Evolutionary conservation across 2,329 filamentous ascomycete genomes (phyloP), one percentile per base, ranked within the genome.

Genomic region (Hypomyces perniciosus): DNA sequence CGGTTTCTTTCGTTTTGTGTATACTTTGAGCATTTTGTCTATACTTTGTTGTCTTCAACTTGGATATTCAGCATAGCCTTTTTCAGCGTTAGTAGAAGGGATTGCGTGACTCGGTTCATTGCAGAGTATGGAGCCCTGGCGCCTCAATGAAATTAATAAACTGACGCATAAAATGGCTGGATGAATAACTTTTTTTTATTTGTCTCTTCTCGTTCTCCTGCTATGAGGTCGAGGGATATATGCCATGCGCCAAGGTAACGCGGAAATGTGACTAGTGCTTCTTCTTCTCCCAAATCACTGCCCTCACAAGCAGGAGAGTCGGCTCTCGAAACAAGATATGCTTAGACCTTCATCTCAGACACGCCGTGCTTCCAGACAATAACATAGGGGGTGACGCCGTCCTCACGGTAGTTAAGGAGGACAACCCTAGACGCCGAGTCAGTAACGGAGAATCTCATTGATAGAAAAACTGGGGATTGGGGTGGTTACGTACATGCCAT

Each of bases 361-460:
- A 97, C 74, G 67, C 92, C 93, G 76, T 96, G 87, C 84, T 97
- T 96, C 92, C 91, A 97, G 77, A 95, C 76, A 61, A 83, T 87
- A 64, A 95, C 79, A 69, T 81, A 99, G 54, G 93, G 93, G 50
- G 92, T 97, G 61, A 86, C 72, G 71, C 93, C 93, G 65, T 97
- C 93, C 72, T 96, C 91, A 65, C 93, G 92, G 83, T 96, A 99
- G 82, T 96, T 95, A 69, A 96, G 86, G 61, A 96, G 88, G 59
- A 91, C 79, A 64, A 96, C 79, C 84, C 88, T 91, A 57, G 28
- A 46, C 2, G 39, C 5, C 29, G 45, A 49, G 50, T 54, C 33
- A 58, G 55, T 52, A 35, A 37, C 20, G 31, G 13, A 13, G 10
- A 10, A 26, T 4, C 20, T 5, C 44, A 33, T 26, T 45, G 30